phyloP scores from a whole-genome alignment of 768 basidiomycete genomes.

The Ephemerocybe angulata region DNA sequence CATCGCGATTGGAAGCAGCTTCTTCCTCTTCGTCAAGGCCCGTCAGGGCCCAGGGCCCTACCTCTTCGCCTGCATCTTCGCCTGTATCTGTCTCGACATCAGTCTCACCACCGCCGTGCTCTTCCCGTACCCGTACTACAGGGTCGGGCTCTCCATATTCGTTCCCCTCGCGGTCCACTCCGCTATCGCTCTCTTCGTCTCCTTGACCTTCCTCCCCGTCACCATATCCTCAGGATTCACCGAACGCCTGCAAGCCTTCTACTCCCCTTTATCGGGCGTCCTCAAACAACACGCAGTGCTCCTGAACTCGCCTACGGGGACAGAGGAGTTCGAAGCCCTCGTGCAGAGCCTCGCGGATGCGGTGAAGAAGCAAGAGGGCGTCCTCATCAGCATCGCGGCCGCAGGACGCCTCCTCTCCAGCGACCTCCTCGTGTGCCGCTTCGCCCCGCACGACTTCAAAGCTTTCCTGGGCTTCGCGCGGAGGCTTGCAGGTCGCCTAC shows the following conservation, averaged over 20 bases:
- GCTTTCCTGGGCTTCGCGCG: constrained; percentile 47
- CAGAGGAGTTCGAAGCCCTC: constrained; percentile 33
- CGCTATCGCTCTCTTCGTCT: constrained; percentile 48
- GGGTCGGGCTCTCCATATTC: constrained; percentile 47
- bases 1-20: constrained; percentile 54
- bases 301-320: constrained; percentile 41
- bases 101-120: constrained; percentile 53
- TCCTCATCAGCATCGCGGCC: constrained; percentile 49
- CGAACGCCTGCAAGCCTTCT: constrained; percentile 40
- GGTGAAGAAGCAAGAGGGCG: constrained; percentile 42
- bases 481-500: constrained; percentile 51
- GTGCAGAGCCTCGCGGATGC: constrained; percentile 27
- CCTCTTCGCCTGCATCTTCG: constrained; percentile 51
- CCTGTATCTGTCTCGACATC: constrained; percentile 62
- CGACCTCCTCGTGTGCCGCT: constrained; percentile 60
- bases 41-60: constrained; percentile 63
- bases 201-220: constrained; percentile 57
- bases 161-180: constrained; percentile 42
- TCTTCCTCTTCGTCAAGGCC: constrained; percentile 59
- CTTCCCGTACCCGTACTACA: constrained; percentile 65
- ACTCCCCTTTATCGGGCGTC: constrained; percentile 44
- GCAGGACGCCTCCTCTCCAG: constrained; percentile 49
- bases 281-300: constrained; percentile 45
- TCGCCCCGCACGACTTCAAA: constrained; percentile 53
- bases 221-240: constrained; percentile 62